phyloP scores from a whole-genome alignment of 106 monocot genomes.

The Acorus calamus region DNA sequence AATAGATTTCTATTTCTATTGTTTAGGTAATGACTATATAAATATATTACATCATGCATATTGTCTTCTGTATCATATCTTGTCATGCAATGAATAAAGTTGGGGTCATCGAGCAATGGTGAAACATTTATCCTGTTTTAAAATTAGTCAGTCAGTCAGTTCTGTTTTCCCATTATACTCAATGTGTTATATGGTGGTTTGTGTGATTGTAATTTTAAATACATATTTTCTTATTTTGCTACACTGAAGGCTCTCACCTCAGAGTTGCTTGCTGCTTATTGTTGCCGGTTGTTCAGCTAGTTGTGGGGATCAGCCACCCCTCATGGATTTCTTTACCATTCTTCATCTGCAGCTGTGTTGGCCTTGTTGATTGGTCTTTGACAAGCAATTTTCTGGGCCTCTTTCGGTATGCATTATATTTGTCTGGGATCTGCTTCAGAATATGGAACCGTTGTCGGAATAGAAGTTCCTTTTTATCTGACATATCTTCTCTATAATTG shows the following conservation, averaged over 20 bases:
- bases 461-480: not conserved
- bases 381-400: conserved; percentile 92
- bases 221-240: conserved; percentile 9
- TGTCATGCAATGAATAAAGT: no score
- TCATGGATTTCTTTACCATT: conserved; percentile 91
- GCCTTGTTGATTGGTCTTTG: conserved; percentile 95
- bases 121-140: no score
- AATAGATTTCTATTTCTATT: no score
- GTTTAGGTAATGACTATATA: no score
- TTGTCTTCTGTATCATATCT: no score
- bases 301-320: conserved; percentile 83
- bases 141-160: no score
- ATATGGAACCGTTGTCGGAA: not conserved
- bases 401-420: conserved; percentile 50
- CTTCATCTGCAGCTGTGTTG: conserved; percentile 87
- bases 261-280: conserved; percentile 66
- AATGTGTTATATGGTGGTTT: not conserved
- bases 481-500: conserved; percentile 3
- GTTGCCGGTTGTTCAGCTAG: conserved; percentile 76
- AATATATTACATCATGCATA: no score
- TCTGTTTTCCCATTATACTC: not conserved
- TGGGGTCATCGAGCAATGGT: no score
- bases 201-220: not conserved
- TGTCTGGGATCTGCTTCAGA: not conserved
- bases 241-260: conserved; percentile 52